phyloP scores from a whole-genome alignment of 2,329 filamentous ascomycete species.

The Botrytis cinerea region DNA sequence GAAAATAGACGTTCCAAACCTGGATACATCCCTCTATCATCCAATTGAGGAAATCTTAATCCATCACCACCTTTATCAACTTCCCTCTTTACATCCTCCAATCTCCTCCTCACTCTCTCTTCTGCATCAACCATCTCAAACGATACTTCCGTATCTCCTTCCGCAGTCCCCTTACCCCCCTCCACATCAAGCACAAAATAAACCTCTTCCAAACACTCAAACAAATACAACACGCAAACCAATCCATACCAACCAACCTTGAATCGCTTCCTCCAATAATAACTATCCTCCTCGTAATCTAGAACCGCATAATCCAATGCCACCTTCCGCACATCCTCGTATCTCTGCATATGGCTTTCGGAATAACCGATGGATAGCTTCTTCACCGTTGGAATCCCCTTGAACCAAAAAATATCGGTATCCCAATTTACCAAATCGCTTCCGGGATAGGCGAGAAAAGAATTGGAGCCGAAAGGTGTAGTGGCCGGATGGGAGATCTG shows the following conservation, averaged over 20 bases:
- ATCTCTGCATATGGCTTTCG: background rate
- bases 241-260: background rate
- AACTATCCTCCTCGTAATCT: slow-evolving; percentile 17
- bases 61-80: background rate
- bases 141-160: background rate
- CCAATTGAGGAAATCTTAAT: slow-evolving; percentile 18
- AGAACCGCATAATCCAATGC: slow-evolving; percentile 15
- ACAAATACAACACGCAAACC: background rate
- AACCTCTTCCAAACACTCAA: slow-evolving; percentile 16
- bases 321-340: slow-evolving; percentile 11
- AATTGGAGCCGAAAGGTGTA: background rate
- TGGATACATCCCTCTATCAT: slow-evolving; percentile 19
- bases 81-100: background rate
- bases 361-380: background rate
- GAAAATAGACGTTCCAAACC: slow-evolving; percentile 2
- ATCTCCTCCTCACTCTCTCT: background rate
- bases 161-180: background rate
- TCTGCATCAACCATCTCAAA: slow-evolving; percentile 17
- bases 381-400: background rate
- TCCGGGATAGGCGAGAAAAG: slow-evolving; percentile 1
- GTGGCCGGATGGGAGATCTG: background rate
- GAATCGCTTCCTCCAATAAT: background rate
- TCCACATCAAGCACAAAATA: slow-evolving; percentile 20
- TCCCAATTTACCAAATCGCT: background rate
- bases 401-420: slow-evolving; percentile 20